These are phyloP conservation scores for Aspergillus jensenii DNA, from an alignment of 2,329 filamentous ascomycete species.

Conservation along the genomic window DNA sequence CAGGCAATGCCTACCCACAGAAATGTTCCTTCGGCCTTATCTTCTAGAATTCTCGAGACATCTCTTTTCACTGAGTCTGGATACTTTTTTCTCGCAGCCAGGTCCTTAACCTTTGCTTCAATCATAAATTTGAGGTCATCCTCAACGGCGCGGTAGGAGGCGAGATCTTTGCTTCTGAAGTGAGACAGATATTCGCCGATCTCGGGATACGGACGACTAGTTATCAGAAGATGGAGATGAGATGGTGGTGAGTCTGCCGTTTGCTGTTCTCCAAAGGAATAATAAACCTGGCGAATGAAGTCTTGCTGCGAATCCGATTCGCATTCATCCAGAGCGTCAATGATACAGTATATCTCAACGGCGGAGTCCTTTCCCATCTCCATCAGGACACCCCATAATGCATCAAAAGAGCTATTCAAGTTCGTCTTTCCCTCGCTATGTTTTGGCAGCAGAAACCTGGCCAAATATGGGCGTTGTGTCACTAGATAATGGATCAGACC, in stretches of 20 bases:
- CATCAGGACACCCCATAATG: conserved; percentile 11
- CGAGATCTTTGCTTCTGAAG: not conserved
- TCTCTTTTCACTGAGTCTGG: not conserved
- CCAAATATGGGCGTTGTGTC: not conserved
- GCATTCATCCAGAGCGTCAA: conserved; percentile 26
- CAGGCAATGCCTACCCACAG: conserved; percentile 19
- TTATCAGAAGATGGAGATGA: not conserved
- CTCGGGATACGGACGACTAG: conserved; percentile 2
- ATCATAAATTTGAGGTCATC: not conserved
- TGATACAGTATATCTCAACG: conserved; percentile 16
- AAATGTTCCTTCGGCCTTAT: conserved; percentile 20
- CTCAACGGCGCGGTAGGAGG: not conserved
- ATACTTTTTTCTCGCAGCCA: conserved; percentile 10
- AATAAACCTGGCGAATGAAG: conserved; percentile 12
- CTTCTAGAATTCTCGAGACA: conserved; percentile 10
- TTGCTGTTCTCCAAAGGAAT: not conserved
- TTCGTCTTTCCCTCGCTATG: not conserved
- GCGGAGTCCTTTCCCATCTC: conserved; percentile 4
- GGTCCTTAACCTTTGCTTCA: conserved; percentile 3
- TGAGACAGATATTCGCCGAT: not conserved
- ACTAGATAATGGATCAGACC: not conserved
- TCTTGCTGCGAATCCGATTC: conserved; percentile 14
- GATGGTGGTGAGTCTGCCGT: not conserved
- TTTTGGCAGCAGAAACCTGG: not conserved
- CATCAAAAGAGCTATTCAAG: conserved; percentile 12